phyloP scores from a whole-genome alignment of 2,329 filamentous ascomycete genomes.

The Dactylellina cionopaga region DNA sequence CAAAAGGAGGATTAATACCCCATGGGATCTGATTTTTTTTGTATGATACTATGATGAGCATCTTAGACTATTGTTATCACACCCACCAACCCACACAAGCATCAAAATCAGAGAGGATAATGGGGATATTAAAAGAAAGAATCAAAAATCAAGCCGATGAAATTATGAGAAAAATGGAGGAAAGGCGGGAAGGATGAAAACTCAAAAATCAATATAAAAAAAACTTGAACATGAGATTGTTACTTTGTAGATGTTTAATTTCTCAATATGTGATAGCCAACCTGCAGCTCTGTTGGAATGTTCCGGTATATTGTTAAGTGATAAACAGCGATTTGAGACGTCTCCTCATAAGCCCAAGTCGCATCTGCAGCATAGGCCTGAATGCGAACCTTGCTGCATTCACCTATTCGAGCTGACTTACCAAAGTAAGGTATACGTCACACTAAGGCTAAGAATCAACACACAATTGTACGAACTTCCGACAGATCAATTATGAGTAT shows the following conservation, averaged over 20 bases:
- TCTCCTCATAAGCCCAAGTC: neutral
- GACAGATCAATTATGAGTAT: neutral
- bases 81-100: neutral
- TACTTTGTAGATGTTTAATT: neutral
- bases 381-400: too few species aligned
- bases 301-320: too few species aligned
- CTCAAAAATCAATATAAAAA: neutral
- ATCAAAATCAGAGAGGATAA: slow-evolving; percentile 51
- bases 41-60: slow-evolving; percentile 53
- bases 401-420: slow-evolving; percentile 1
- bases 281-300: too few species aligned
- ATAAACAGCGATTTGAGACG: too few species aligned
- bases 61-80: slow-evolving; percentile 46
- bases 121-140: slow-evolving; percentile 27
- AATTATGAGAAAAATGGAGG: slow-evolving; percentile 44
- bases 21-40: slow-evolving; percentile 51
- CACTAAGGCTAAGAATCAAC: neutral
- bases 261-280: too few species aligned
- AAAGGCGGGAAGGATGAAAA: slow-evolving; percentile 34
- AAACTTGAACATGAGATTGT: neutral
- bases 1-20: slow-evolving; percentile 29
- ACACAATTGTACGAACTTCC: neutral
- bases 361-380: too few species aligned
- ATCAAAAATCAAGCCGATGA: slow-evolving; percentile 24
- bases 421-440: too few species aligned